Conservation (phyloP, 345 rosid species). For the Bruguiera parviflora region DNA sequence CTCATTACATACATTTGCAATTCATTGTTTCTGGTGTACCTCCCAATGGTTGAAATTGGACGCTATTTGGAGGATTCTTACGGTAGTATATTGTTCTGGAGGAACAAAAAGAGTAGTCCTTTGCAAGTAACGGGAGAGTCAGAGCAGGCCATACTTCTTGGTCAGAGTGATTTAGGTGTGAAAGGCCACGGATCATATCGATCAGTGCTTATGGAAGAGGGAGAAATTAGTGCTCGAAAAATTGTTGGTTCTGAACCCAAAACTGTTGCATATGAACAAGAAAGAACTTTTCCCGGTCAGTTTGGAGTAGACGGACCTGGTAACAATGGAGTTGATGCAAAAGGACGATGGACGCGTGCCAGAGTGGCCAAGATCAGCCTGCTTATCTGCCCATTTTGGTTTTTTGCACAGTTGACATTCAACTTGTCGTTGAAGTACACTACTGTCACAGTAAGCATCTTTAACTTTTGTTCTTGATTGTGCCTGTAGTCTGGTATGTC, state of each 20-base stretch:
- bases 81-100: constrained; percentile 68
- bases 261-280: constrained; percentile 25
- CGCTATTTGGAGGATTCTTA: constrained; percentile 65
- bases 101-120: constrained; percentile 36
- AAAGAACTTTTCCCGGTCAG: constrained; percentile 24
- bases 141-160: constrained; percentile 69
- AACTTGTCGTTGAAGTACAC: constrained; percentile 90
- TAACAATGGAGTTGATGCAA: constrained; percentile 51
- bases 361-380: constrained; percentile 85
- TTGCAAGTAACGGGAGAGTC: constrained; percentile 49
- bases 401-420: constrained; percentile 82
- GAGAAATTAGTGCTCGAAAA: constrained; percentile 27
- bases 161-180: constrained; percentile 32
- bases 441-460: constrained; percentile 68
- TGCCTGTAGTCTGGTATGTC: background rate
- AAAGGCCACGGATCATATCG: constrained; percentile 23
- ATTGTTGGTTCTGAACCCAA: constrained; percentile 30
- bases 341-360: constrained; percentile 83
- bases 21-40: constrained; percentile 73
- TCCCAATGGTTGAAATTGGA: constrained; percentile 72
- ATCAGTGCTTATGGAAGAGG: constrained; percentile 36
- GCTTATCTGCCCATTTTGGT: constrained; percentile 87
- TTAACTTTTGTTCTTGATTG: background rate
- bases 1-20: constrained; percentile 91
- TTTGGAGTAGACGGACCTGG: constrained; percentile 14